Evolutionary conservation across 1,284 basidiomycete genomes (phyloP).

Genomic region (Sporisorium exsertum): DNA sequence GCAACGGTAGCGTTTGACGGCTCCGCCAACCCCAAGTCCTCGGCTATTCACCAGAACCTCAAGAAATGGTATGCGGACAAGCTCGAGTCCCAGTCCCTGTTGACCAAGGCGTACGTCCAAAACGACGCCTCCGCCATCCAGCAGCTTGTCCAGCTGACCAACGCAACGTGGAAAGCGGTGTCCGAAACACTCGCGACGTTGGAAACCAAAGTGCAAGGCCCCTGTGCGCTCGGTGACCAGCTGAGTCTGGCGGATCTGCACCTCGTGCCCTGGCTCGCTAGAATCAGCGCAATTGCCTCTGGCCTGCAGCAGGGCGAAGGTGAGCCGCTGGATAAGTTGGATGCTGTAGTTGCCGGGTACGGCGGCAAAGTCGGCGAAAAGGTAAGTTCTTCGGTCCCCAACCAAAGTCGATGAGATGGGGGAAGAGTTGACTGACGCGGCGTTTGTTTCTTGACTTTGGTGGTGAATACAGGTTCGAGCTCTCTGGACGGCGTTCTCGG

Average conservation of each 20-base stretch:
- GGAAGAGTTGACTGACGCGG: too few relatives aligned
- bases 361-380: slow-evolving; percentile 25
- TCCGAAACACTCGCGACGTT: slow-evolving; percentile 72
- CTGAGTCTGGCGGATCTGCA: slow-evolving; percentile 84
- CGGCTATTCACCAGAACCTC: slow-evolving; percentile 38
- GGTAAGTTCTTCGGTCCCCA: slow-evolving; percentile 13
- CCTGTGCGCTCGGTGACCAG: slow-evolving; percentile 79
- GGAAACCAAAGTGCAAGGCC: slow-evolving; percentile 77
- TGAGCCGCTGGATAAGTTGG: slow-evolving; percentile 6
- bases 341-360: slow-evolving; percentile 1
- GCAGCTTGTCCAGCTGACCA: slow-evolving; percentile 70
- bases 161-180: slow-evolving; percentile 72
- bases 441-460: background rate
- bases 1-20: slow-evolving; percentile 74
- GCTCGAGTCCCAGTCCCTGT: slow-evolving; percentile 65
- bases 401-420: too few relatives aligned
- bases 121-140: slow-evolving; percentile 11
- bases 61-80: slow-evolving; percentile 71
- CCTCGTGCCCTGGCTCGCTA: slow-evolving; percentile 80
- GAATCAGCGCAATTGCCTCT: slow-evolving; percentile 53
- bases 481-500: slow-evolving; percentile 36
- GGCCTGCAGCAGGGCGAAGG: slow-evolving; percentile 1
- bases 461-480: background rate
- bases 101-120: slow-evolving; percentile 69
- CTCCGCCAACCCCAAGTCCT: slow-evolving; percentile 66